Base-by-base conservation (phyloP, 1,284 basidiomycete genomes). In the Cutaneotrichosporon mucoides region DNA sequence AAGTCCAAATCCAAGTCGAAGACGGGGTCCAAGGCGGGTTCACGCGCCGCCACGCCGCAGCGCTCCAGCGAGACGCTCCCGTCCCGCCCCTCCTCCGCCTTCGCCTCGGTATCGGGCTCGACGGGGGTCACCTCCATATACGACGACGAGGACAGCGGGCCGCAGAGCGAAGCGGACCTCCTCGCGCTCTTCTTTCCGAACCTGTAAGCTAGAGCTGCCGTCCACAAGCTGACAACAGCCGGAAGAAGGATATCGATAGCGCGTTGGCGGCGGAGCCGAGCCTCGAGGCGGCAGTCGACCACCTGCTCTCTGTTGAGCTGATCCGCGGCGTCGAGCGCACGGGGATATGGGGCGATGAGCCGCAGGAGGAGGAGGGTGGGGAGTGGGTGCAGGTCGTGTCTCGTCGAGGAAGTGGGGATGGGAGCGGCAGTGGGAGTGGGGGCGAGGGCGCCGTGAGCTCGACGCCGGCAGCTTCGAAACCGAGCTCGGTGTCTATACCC, bases 301-400 rank as follows among this genome's bases (percentile, higher is more conserved):
- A 72, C 51, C 69, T 76, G 4, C 65, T 76, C 1, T 76, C 75
- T 0, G 53, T 74, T 34, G 75, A 76, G 49, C 48, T 70, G 12
- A 74, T 76, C 35, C 63, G 66, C 9, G 65, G 67, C 35, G 69
- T 68, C 38, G 63, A 73, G 58, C 53, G 55, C 2, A 57, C 60
- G 2, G 73, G 73, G 1, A 43, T 59, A n/a, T 76, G 73, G 73
- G 67, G 68, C 2, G 71, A 62, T 16, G 67, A 71, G 48, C 13
- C 44, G 0, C 24, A 15, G 6, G 53, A 57, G 24, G 59, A 57
- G 4, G 45, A 47, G 2, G 46, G 48, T 34, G 49, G 24, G 3
- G 53, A 49, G 4, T 45, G 38, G 53, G 36, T 10, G 12, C 12
- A 13, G 5, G 37, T 45, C 5, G 9, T 34, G 37, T 44, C 43